These are phyloP conservation scores for Serendipita vermifera DNA, from an alignment of 768 basidiomycete species.

Conservation along the genomic window DNA sequence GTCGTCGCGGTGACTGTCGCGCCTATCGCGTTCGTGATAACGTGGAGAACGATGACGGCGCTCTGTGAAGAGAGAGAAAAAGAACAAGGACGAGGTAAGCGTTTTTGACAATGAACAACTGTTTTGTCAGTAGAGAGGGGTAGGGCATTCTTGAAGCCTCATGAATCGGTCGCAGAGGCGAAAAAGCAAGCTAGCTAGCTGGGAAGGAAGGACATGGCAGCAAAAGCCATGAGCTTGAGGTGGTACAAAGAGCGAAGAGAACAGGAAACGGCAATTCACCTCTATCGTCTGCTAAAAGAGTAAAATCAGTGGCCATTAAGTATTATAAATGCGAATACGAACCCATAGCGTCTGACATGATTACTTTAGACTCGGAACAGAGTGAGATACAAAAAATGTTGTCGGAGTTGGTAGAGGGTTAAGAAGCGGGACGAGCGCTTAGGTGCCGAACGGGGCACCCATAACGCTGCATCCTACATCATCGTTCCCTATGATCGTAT, in stretches of 20 bases:
- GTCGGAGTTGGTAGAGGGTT: not conserved
- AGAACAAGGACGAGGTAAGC: constrained; percentile 7
- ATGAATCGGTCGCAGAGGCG: no score
- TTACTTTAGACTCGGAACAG: not conserved
- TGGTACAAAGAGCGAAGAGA: not conserved
- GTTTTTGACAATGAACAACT: not conserved
- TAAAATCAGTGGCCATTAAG: not conserved
- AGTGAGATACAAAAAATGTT: not conserved
- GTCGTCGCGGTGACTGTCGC: constrained; percentile 23
- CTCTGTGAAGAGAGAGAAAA: constrained; percentile 3
- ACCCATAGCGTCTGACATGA: not conserved
- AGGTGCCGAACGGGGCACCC: not conserved
- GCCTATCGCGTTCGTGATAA: constrained; percentile 20
- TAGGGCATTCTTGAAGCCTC: not conserved
- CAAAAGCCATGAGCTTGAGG: not conserved
- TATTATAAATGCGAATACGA: not conserved
- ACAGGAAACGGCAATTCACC: not conserved
- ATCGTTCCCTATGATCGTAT: no score
- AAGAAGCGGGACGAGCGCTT: not conserved
- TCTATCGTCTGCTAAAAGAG: constrained; percentile 11
- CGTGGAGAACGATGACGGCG: constrained; percentile 30
- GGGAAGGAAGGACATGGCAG: constrained; percentile 8
- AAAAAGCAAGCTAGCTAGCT: not conserved
- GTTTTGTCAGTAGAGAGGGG: not conserved
- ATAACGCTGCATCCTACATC: not conserved